These are phyloP conservation scores for Barnettozyma pratensis DNA, from an alignment of 805 yeast genomes.

Conservation along the genomic window DNA sequence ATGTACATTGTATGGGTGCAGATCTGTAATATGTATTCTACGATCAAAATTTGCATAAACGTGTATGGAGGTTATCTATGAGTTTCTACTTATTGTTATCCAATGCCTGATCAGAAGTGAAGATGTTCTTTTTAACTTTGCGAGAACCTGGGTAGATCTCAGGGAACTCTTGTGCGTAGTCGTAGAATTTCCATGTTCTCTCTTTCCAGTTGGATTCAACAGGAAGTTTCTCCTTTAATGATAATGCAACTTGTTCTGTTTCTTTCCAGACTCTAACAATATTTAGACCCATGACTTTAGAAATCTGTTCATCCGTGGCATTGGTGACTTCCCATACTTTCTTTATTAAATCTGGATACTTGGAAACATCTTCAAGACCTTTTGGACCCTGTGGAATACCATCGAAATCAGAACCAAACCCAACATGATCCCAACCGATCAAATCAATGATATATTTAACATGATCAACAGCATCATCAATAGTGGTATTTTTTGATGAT, in stretches of 20 bases:
- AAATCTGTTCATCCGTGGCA: slow-evolving; percentile 41
- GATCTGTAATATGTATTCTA: too few relatives aligned
- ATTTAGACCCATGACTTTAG: slow-evolving; percentile 41
- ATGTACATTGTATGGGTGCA: too few relatives aligned
- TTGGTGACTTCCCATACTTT: slow-evolving; percentile 27
- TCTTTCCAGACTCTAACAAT: slow-evolving; percentile 43
- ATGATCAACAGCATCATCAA: slow-evolving; percentile 44
- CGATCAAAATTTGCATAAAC: background rate
- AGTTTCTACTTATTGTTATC: slow-evolving; percentile 7
- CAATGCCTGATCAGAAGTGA: slow-evolving; percentile 9
- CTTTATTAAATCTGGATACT: slow-evolving; percentile 44
- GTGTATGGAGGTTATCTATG: background rate
- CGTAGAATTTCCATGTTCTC: slow-evolving; percentile 37
- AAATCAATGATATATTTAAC: slow-evolving; percentile 36
- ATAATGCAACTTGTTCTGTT: slow-evolving; percentile 29
- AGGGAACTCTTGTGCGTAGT: slow-evolving; percentile 31
- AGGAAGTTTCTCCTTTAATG: slow-evolving; percentile 21
- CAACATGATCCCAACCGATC: slow-evolving; percentile 49
- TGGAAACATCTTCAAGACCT: slow-evolving; percentile 52
- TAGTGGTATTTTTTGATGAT: slow-evolving; percentile 26
- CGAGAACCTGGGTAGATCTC: slow-evolving; percentile 33
- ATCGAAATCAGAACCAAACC: slow-evolving; percentile 49
- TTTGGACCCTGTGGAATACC: slow-evolving; percentile 44
- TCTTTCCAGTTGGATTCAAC: slow-evolving; percentile 38
- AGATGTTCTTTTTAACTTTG: slow-evolving; percentile 7